phyloP scores from a whole-genome alignment of 2,329 filamentous ascomycete species.

The Orbilia blumenaviensis region DNA sequence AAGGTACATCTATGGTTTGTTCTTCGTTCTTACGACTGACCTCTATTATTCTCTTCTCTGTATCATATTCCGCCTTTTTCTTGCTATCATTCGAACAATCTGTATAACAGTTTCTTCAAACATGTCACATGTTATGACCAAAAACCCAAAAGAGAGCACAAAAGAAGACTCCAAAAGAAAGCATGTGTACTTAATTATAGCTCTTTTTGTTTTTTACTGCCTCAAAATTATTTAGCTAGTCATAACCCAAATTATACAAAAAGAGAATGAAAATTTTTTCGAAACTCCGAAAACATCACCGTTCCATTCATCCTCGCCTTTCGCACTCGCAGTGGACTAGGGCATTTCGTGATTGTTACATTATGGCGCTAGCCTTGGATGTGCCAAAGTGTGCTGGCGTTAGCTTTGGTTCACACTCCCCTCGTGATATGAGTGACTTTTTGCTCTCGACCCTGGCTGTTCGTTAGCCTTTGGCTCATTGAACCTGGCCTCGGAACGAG shows the following conservation, averaged over 20 bases:
- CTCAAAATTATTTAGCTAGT: conserved; percentile 48
- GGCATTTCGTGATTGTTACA: conserved; percentile 36
- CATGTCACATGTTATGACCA: conserved; percentile 48
- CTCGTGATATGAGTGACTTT: conserved; percentile 53
- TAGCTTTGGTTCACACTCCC: conserved; percentile 13
- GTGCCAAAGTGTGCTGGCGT: conserved; percentile 18
- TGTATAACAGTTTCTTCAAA: conserved; percentile 52
- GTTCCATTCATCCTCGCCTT: conserved; percentile 12
- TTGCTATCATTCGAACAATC: conserved; percentile 23
- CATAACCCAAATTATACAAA: conserved; percentile 43
- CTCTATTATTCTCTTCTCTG: conserved; percentile 37
- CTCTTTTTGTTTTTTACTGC: conserved; percentile 36
- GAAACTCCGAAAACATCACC: conserved; percentile 45
- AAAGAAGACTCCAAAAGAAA: conserved; percentile 43
- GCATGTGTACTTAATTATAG: conserved; percentile 51
- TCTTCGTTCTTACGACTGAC: conserved; percentile 44
- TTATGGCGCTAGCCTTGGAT: conserved; percentile 19
- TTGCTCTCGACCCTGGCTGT: conserved; percentile 13
- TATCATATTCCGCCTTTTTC: conserved; percentile 39
- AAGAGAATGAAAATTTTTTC: conserved; percentile 54
- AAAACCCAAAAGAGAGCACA: conserved; percentile 27
- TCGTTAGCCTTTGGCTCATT: conserved; percentile 28
- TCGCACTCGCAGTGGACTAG: conserved; percentile 40
- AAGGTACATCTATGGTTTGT: conserved; percentile 41
- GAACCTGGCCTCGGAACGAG: conserved; percentile 36